These are phyloP conservation scores for Daucus carota DNA, from an alignment of 129 eudicot genomes.

Conservation along the genomic window DH1_v3.0 NC_030384.2:38209501-38210000, in stretches of 20 bases:
- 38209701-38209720: slow-evolving; percentile 44
- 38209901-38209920: neutral
- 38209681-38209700: slow-evolving; percentile 96
- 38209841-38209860: slow-evolving; percentile 86
- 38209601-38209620: slow-evolving; percentile 91
- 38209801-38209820: slow-evolving; percentile 66
- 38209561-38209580: slow-evolving; percentile 24
- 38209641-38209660: slow-evolving; percentile 89
- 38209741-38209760: neutral
- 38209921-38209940: neutral
- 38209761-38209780: neutral
- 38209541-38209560: slow-evolving; percentile 1
- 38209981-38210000: neutral
- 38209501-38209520: slow-evolving; percentile 8
- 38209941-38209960: neutral
- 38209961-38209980: neutral
- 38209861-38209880: slow-evolving; percentile 99
- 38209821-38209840: slow-evolving; percentile 96
- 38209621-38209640: slow-evolving; percentile 92
- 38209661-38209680: slow-evolving; percentile 94
- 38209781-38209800: neutral
- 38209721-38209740: neutral
- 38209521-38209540: slow-evolving; percentile 10
- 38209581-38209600: slow-evolving; percentile 84
- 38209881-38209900: slow-evolving; percentile 40